Evolutionary conservation across 23 red algal species (phyloP).

Genomic region (Gracilaria gracilis): DNA sequence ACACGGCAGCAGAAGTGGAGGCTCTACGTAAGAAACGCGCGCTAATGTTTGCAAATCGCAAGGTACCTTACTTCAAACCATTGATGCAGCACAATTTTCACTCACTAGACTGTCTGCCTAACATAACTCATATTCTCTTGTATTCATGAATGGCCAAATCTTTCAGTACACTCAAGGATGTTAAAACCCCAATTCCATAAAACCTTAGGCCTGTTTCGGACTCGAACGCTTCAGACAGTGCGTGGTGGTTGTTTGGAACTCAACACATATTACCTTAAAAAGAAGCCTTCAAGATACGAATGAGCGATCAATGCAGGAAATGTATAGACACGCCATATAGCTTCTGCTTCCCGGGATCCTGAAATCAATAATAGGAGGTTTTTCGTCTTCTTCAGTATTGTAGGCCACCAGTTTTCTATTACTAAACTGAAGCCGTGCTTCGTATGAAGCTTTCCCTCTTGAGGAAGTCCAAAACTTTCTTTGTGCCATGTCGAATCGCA

Average conservation of each 20-base stretch:
- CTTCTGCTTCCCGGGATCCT: no score
- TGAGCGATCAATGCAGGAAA: no score
- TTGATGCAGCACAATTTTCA: not conserved
- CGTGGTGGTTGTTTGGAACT: not conserved
- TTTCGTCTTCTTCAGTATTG: no score
- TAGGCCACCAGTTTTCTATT: no score
- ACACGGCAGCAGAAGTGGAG: slow-evolving; percentile 29
- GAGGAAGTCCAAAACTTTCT: no score
- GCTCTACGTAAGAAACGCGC: slow-evolving; percentile 23
- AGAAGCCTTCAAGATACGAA: no score
- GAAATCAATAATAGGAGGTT: no score
- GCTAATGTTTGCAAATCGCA: slow-evolving; percentile 33
- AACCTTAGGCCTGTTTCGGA: not conserved
- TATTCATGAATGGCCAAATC: not conserved
- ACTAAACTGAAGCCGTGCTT: no score
- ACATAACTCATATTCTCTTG: not conserved
- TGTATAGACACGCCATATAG: no score
- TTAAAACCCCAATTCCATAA: not conserved
- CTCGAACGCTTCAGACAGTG: not conserved
- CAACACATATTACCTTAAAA: not conserved
- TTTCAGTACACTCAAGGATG: slow-evolving; percentile 30
- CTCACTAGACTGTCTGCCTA: not conserved
- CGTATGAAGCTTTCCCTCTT: no score
- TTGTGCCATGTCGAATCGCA: no score
- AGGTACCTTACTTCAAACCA: not conserved